Evolutionary conservation across 768 basidiomycete genomes (phyloP), one percentile per base, ranked within the genome.

Genomic region (Hericium erinaceus): DNA sequence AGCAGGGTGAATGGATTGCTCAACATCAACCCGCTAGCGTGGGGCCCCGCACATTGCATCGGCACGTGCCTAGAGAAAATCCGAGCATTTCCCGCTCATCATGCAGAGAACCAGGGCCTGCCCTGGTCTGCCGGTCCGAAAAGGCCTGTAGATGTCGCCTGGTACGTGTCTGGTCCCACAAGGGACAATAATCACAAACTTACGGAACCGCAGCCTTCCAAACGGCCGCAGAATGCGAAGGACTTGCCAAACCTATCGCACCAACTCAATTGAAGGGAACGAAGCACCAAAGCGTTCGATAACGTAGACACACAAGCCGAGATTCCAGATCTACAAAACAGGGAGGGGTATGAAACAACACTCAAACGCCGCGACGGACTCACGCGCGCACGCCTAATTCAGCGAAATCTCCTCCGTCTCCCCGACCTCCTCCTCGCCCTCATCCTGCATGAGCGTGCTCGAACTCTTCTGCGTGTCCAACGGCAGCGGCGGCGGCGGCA

Each of bases 391-490:
- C 15, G 54, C 15, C 54, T 59, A 65, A 40, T 65, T 70, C 20
- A 72, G 57, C 15, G 71, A 70, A 15, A 89, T 86, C 64, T 90
- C 89, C 37, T 81, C 88, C 5, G 86, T 90, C 67, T 85, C 86
- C 0, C 88, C 89, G 49, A 90, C 78, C 33, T 90, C 89, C 54
- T 88, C 88, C 39, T 88, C 87, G 0, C 68, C 79, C 9, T 83
- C 79, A 37, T 82, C 84, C 20, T 70, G 64, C 9, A 56, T 64
- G 58, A 69, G 40, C 71, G 60, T 72, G 66, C 54, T 72, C 73
- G 68, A 90, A 86, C 71, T 92, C 89, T 67, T 87, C 85, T 13
- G 88, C 77, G 22, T 50, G 18, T n/a, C 18, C 7, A 24, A 16
- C 8, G 49, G 49, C 0, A 86, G 87, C 24, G 89, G 87, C 3